A percentile compares a stretch with the other conserved stretches of the same genome.
These are phyloP conservation scores for Symbiodinium pilosum DNA, from an alignment of 73 alveolate species.

Conservation along the genomic window DNA sequence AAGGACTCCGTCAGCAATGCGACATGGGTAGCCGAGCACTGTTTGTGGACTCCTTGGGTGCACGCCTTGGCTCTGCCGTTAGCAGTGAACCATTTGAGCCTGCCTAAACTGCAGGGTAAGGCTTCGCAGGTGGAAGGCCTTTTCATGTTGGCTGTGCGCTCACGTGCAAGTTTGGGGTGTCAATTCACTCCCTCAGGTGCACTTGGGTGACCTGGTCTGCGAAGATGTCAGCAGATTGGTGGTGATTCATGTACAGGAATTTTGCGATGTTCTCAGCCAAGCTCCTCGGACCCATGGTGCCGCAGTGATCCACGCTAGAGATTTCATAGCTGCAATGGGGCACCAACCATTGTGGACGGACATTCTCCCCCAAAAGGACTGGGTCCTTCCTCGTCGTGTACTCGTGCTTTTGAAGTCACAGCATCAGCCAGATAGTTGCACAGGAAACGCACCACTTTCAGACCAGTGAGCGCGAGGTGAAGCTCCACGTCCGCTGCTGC, in stretches of 20 bases:
- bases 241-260: neutral
- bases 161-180: too few species aligned
- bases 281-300: neutral
- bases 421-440: neutral
- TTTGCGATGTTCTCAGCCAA: neutral
- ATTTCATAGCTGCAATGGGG: neutral
- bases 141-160: too few species aligned
- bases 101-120: neutral
- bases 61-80: neutral
- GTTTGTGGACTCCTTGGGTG: slow-evolving; percentile 8
- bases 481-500: neutral
- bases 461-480: neutral
- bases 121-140: too few species aligned
- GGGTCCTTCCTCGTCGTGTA: too few species aligned
- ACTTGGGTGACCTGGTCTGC: neutral
- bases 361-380: neutral
- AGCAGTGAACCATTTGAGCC: neutral
- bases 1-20: neutral
- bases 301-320: neutral
- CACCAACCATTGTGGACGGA: neutral
- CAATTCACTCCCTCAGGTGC: too few species aligned
- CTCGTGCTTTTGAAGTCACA: too few species aligned
- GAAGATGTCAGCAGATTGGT: neutral
- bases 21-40: neutral
- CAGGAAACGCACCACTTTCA: neutral